phyloP scores from a whole-genome alignment of 2,329 filamentous ascomycete genomes.

The Fusarium citri region DNA sequence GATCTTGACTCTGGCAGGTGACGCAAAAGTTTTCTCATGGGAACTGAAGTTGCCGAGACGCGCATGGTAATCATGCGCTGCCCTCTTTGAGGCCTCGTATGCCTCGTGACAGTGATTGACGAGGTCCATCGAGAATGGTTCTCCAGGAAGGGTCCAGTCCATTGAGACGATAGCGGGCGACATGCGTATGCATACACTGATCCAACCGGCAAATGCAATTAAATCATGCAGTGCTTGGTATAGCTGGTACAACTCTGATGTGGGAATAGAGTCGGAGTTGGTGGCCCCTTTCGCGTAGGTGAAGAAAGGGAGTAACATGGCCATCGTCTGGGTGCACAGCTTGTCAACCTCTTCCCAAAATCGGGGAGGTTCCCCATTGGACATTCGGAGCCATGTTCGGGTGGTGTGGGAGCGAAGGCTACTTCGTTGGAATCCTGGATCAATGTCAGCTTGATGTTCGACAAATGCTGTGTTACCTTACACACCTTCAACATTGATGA shows the following conservation, averaged over 20 bases:
- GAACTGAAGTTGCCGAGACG: not conserved
- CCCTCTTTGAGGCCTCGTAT: constrained; percentile 28
- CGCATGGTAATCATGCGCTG: constrained; percentile 15
- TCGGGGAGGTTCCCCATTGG: constrained; percentile 32
- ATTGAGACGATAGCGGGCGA: constrained; percentile 41
- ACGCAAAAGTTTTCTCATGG: not conserved
- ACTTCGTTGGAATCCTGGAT: constrained; percentile 48
- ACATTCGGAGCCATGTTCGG: constrained; percentile 39
- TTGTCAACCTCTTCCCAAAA: constrained; percentile 51
- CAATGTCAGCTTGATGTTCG: constrained; percentile 10
- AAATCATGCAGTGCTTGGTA: constrained; percentile 47
- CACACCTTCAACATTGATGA: constrained; percentile 48
- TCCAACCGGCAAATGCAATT: constrained; percentile 48
- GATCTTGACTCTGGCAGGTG: constrained; percentile 49
- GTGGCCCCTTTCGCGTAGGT: constrained; percentile 27
- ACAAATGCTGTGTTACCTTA: not conserved
- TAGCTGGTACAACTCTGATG: constrained; percentile 39
- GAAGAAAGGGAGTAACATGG: constrained; percentile 45
- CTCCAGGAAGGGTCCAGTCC: constrained; percentile 49
- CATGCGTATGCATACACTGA: constrained; percentile 45
- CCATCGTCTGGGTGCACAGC: constrained; percentile 37
- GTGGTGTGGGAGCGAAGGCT: constrained; percentile 44
- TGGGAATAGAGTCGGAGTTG: constrained; percentile 11
- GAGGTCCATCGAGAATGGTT: constrained; percentile 37
- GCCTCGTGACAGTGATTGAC: constrained; percentile 38